Evolutionary conservation across 192 early-diverging fungal genomes (phyloP), one percentile per base, ranked within the genome.

Genomic region (Linnemannia schmuckeri): DNA sequence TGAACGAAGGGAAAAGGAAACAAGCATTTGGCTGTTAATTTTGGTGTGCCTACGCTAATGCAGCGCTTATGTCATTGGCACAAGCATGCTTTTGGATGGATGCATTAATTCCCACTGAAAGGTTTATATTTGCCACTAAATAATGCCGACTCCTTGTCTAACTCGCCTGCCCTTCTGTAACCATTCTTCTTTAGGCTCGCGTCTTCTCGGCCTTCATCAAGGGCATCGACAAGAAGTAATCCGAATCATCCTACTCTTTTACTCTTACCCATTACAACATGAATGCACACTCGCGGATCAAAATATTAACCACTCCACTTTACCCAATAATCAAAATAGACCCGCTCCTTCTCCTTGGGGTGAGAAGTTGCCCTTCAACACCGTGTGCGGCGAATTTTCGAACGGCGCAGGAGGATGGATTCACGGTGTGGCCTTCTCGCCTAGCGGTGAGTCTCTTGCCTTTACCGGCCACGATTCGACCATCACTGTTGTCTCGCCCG

Each of bases 141-240:
- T 27, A 66, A 13, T 66, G 24, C 4, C 13, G 13, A 70, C 66
- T 30, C 22, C 20, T 46, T 44, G 40, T 27, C 72, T 88, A 82
- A 74, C 24, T 63, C 41, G 17, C 30, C 44, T 10, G 13, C 13
- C 44, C 44, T 46, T 20, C n/a, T 33, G 61, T 15, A 20, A 52
- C 49, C 49, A 15, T 66, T 66, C 61, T 66, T 33, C 61, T 0
- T 5, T 35, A 94, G 92, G 96, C 97, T 7, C 96, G 98, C 40
- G 98, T 99, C 40, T 96, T 98, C 71, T 98, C 98, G 20, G 97
- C 98, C 5, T 98, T 91, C 82, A 95, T 99, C 88, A 99, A 99
- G 89, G 97, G 97, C 20, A 91, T 98, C 27, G 98, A 99, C 88
- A 92, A 95, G 77, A 98, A 96, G 93, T 93, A 88, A 27, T 49